Percentiles rank a stretch among this genome's conserved stretches.
Evolutionary conservation across 495 filamentous ascomycete species (phyloP).

Genomic region (Neurospora sp.): DNA sequence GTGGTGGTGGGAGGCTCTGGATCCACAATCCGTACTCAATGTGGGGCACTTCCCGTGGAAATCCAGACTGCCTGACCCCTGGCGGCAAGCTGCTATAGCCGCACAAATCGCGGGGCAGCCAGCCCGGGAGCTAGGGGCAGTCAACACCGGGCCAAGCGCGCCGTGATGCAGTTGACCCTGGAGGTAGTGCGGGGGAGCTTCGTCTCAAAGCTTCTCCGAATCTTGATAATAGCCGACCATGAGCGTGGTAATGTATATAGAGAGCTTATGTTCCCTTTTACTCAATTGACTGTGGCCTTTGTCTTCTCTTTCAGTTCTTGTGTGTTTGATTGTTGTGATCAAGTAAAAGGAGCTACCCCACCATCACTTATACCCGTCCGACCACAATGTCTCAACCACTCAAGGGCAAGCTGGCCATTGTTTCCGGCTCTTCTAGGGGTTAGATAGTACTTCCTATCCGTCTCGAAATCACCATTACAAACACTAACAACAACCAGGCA

Average conservation of each 20-base stretch:
- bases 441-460: slow-evolving; percentile 5
- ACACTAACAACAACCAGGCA: slow-evolving; percentile 45
- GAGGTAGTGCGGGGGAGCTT: not conserved
- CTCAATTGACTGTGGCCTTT: not conserved
- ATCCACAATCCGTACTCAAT: not conserved
- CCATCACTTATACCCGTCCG: not conserved
- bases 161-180: not conserved
- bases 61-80: not conserved
- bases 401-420: slow-evolving; percentile 63
- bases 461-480: not conserved
- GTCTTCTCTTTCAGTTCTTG: not conserved
- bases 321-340: not conserved
- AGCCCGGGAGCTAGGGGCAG: slow-evolving; percentile 8
- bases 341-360: not conserved
- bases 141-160: not conserved
- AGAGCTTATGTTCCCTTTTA: not conserved
- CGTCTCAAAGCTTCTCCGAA: not conserved
- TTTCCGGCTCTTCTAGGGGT: slow-evolving; percentile 73
- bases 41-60: slow-evolving; percentile 1
- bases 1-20: not conserved
- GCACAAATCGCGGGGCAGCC: slow-evolving; percentile 26
- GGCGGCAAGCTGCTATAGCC: slow-evolving; percentile 10
- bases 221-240: not conserved
- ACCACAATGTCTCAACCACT: slow-evolving; percentile 28
- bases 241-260: not conserved